Base-by-base conservation (phyloP, 305 asterid genomes). In the Fraxinus sp. region DNA sequence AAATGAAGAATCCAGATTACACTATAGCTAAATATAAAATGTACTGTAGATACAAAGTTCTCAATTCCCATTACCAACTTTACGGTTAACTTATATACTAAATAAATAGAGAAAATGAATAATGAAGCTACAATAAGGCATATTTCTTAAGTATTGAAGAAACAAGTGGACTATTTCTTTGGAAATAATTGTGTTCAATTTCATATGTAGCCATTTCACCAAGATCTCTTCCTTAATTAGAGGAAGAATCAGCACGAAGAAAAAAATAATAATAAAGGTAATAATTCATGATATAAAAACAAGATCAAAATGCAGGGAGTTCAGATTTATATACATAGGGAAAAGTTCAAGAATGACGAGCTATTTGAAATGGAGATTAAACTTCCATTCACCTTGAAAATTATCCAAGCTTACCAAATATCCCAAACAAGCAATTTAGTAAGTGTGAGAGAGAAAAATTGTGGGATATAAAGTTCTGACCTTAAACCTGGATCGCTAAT, bases 401-500 rank as follows among this genome's bases (percentile, higher is more conserved):
- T 26, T 10, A 66, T 66, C 74, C 74, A 66, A 66, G 28, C n/a
- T 66, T 20, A 26, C 74, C 13, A 66, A 66, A 66, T 20, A 66
- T 66, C 74, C n/a, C 36, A 49, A 66, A 66, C 35, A 24, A 22
- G 44, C 64, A 76, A 13, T n/a, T 8, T n/a, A 18, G 62, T 1
- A 41, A 72, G 78, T 22, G 84, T 35, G 75, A 39, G 13, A 35
- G 37, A 66, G 18, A 66, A 28, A 66, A 26, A 18, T 62, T 24
- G 14, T 24, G 10, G 33, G 14, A 22, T 20, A 62, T 20, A 66
- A 66, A 66, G 35, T 66, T 20, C 71, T 30, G 26, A 82, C 83
- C 87, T 81, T 81, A 79, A 52, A 68, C 81, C 77, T 33, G 91
- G 92, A 82, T 82, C 89, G 68, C 89, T 86, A 86, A 90, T 92